phyloP scores from a whole-genome alignment of 1,284 basidiomycete genomes.

The Pseudomicrostroma phylloplanum region DNA sequence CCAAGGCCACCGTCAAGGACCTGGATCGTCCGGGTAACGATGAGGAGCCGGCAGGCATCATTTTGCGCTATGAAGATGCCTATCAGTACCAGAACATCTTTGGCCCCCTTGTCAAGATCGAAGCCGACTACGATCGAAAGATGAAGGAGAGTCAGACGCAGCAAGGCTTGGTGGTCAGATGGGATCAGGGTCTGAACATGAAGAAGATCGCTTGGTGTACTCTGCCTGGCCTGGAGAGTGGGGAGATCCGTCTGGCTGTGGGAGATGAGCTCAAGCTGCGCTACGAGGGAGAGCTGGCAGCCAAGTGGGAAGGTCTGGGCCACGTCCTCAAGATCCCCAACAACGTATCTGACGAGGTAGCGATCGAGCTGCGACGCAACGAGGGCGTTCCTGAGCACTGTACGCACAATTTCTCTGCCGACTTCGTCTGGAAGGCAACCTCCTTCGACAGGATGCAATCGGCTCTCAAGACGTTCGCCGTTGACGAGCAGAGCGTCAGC shows the following conservation, averaged over 20 bases:
- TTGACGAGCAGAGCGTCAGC: conserved; percentile 97
- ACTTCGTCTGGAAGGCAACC: conserved; percentile 99
- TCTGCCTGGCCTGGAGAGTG: conserved; percentile 92
- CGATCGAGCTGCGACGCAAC: conserved; percentile 77
- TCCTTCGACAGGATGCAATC: conserved; percentile 98
- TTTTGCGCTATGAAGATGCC: conserved; percentile 86
- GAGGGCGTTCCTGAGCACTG: conserved; percentile 93
- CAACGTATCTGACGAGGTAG: conserved; percentile 97
- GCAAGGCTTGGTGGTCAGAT: conserved; percentile 87
- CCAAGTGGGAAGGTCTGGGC: conserved; percentile 84
- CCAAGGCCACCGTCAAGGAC: conserved; percentile 85
- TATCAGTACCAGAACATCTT: conserved; percentile 99
- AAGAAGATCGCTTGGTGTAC: conserved; percentile 95
- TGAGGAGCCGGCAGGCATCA: conserved; percentile 77
- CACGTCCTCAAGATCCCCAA: conserved; percentile 99
- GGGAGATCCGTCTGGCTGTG: conserved; percentile 90
- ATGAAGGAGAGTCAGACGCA: conserved; percentile 98
- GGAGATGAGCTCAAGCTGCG: conserved; percentile 89
- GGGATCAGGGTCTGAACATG: conserved; percentile 96
- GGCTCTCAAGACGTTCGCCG: conserved; percentile 98
- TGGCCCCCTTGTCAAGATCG: conserved; percentile 96
- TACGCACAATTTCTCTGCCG: conserved; percentile 88
- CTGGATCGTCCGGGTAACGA: conserved; percentile 73
- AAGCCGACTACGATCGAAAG: conserved; percentile 96
- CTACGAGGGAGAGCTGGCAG: conserved; percentile 77